Percentiles rank a stretch among this genome's conserved stretches.
Conservation (phyloP, 805 yeast species). For the Millerozyma acaciae region DNA sequence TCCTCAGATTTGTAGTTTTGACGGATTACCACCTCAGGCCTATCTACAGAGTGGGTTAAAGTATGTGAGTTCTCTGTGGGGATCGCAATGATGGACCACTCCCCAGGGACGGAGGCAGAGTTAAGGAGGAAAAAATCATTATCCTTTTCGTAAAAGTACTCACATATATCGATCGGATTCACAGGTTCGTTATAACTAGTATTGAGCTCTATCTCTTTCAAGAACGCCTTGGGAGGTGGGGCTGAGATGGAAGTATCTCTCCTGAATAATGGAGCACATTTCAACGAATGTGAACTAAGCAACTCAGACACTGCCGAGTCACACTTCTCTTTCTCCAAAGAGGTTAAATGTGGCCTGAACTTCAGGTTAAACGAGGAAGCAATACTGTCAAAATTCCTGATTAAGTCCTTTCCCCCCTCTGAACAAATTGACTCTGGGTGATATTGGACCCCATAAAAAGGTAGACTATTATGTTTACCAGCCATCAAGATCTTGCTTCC, state of each 20-base stretch:
- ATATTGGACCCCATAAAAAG: constrained; percentile 92
- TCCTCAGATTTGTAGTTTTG: constrained; percentile 25
- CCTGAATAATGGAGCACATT: too few species aligned
- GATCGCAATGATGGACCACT: constrained; percentile 82
- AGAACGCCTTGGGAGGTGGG: constrained; percentile 4
- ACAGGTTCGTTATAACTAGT: constrained; percentile 9
- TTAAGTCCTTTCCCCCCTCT: constrained; percentile 52
- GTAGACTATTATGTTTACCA: constrained; percentile 52
- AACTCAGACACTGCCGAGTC: neutral
- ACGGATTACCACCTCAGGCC: constrained; percentile 16
- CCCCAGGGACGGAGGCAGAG: constrained; percentile 81
- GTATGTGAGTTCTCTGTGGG: constrained; percentile 48
- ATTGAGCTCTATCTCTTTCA: constrained; percentile 11
- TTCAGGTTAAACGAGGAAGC: constrained; percentile 35
- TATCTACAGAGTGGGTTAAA: constrained; percentile 60
- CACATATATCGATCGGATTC: constrained; percentile 50
- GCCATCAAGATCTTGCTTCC: constrained; percentile 65
- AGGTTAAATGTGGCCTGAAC: constrained; percentile 1
- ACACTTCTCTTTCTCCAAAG: neutral
- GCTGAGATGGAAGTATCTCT: too few species aligned
- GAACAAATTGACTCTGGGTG: constrained; percentile 97
- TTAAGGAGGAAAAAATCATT: constrained; percentile 60
- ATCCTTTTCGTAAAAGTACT: constrained; percentile 25
- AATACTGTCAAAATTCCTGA: constrained; percentile 58
- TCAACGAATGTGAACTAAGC: too few species aligned